These are phyloP conservation scores for Suillus brevipes DNA, from an alignment of 768 basidiomycete species.

Conservation along the genomic window DNA sequence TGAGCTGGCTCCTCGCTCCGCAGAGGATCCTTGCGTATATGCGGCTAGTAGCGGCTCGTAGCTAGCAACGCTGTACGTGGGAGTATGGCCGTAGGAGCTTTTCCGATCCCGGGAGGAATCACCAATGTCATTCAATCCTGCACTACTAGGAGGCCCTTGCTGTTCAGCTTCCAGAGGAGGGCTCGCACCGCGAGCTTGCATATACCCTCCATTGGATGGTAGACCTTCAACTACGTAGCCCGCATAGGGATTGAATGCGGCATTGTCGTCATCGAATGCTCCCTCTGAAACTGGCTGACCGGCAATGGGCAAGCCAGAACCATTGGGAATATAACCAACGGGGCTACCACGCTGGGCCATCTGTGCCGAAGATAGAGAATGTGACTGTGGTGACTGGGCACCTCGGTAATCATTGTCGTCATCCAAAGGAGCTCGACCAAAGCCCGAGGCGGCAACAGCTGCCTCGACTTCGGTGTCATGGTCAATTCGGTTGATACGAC, in stretches of 20 bases:
- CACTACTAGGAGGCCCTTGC: constrained; percentile 12
- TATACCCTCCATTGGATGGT: constrained; percentile 39
- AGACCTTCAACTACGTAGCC: constrained; percentile 36
- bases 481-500: constrained; percentile 59
- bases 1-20: constrained; percentile 20
- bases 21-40: constrained; percentile 33
- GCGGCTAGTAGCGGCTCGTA: constrained; percentile 59
- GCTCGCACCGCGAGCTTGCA: constrained; percentile 47
- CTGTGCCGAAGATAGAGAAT: constrained; percentile 28
- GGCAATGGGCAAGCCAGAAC: constrained; percentile 19
- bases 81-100: constrained; percentile 41
- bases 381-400: constrained; percentile 20
- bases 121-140: constrained; percentile 22
- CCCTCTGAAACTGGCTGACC: constrained; percentile 39
- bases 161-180: constrained; percentile 39
- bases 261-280: constrained; percentile 19
- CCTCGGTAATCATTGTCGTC: constrained; percentile 56
- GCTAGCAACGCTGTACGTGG: constrained; percentile 55
- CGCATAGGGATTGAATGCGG: constrained; percentile 52
- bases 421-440: constrained; percentile 64
- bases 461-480: constrained; percentile 73
- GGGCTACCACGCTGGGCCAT: constrained; percentile 42
- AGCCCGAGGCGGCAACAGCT: constrained; percentile 68
- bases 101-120: constrained; percentile 30
- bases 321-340: constrained; percentile 14